phyloP scores from a whole-genome alignment of 352 stramenopile species.

The Globisporangium nagaii region DNA sequence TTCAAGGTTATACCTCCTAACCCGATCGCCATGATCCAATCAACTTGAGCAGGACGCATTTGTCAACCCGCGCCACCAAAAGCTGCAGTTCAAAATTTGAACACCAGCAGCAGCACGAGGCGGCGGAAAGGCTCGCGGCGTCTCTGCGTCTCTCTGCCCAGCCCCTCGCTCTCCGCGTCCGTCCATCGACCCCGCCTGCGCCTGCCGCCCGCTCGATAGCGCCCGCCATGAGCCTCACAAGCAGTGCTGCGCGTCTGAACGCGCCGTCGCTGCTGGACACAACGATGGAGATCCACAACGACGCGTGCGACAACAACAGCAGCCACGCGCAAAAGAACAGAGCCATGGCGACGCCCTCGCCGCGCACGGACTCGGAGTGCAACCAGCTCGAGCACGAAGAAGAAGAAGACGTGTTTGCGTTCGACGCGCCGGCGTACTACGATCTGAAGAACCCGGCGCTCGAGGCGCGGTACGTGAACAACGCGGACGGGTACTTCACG shows the following conservation, averaged over 20 bases:
- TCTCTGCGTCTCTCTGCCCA: neutral
- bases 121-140: neutral
- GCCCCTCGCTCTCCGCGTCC: neutral
- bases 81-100: conserved; percentile 1
- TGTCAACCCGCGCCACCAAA: neutral
- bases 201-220: neutral
- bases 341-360: conserved; percentile 4
- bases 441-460: conserved; percentile 68
- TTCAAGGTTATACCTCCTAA: no score
- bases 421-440: conserved; percentile 80
- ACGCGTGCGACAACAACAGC: neutral
- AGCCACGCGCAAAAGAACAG: neutral
- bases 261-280: conserved; percentile 25
- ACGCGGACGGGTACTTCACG: conserved; percentile 77
- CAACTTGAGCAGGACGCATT: neutral
- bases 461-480: conserved; percentile 78
- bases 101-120: neutral
- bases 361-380: conserved; percentile 10
- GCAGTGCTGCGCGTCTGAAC: conserved; percentile 1
- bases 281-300: conserved; percentile 30
- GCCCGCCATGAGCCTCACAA: neutral
- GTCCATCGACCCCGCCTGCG: neutral
- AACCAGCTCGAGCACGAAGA: conserved; percentile 27
- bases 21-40: no score
- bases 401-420: conserved; percentile 68